These are phyloP conservation scores for Capronia epimyces DNA, from an alignment of 2,329 filamentous ascomycete species.

Conservation along the genomic window DNA sequence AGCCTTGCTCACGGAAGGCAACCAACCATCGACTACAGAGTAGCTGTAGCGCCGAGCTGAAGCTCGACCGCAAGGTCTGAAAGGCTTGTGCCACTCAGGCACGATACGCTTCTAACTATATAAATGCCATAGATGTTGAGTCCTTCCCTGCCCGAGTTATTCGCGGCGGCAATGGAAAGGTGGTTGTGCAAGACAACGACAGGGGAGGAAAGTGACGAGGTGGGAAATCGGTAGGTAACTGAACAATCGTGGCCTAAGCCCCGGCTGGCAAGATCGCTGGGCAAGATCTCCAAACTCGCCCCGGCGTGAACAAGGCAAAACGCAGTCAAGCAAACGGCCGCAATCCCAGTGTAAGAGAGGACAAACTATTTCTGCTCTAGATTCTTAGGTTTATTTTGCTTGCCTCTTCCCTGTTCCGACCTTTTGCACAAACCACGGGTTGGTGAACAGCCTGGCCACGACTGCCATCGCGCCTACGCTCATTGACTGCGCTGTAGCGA, in stretches of 20 bases:
- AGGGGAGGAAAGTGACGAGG: no score
- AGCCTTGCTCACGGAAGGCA: not conserved
- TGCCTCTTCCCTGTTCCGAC: not conserved
- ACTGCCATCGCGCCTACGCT: not conserved
- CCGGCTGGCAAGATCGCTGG: no score
- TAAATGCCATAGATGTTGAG: no score
- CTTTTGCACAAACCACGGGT: not conserved
- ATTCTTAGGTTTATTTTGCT: not conserved
- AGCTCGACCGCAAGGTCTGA: no score
- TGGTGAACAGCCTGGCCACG: not conserved
- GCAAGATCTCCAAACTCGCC: not conserved
- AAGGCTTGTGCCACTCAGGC: no score
- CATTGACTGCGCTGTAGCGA: not conserved
- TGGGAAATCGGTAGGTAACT: not conserved
- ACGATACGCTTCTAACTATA: no score
- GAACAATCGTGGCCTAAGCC: no score
- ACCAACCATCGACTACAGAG: slow-evolving; percentile 2
- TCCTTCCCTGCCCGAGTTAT: no score
- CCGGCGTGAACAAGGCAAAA: not conserved
- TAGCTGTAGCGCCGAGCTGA: no score
- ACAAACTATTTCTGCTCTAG: not conserved
- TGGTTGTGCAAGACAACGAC: no score
- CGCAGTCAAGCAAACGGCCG: not conserved
- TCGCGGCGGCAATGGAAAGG: no score
- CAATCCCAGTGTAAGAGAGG: not conserved